These are phyloP conservation scores for Fusarium pseudocircinatum DNA, from an alignment of 2,329 filamentous ascomycete genomes.

Conservation along the genomic window DNA sequence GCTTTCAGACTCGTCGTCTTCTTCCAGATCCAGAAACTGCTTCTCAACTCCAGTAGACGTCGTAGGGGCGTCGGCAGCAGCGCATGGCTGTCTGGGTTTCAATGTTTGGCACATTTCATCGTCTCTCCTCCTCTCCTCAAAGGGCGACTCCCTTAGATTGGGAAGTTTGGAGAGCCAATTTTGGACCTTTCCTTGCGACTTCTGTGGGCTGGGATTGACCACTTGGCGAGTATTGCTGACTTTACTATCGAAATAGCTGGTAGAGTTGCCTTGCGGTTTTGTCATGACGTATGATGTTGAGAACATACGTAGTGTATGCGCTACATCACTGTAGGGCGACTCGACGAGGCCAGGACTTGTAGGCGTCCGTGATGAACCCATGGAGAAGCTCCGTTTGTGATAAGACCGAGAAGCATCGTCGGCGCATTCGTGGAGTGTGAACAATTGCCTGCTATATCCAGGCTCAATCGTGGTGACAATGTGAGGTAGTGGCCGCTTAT, in stretches of 20 bases:
- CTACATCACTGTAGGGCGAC: background rate
- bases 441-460: background rate
- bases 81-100: background rate
- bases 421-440: background rate
- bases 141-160: fast-evolving
- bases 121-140: fast-evolving
- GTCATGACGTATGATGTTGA: background rate
- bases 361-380: background rate
- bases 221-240: too few species aligned
- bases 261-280: background rate
- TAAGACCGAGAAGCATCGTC: background rate
- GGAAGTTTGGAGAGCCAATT: background rate
- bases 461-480: background rate
- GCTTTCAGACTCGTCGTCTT: background rate
- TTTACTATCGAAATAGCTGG: background rate
- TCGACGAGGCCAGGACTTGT: background rate
- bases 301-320: background rate
- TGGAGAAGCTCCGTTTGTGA: background rate
- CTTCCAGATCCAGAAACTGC: background rate
- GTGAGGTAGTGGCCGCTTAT: background rate
- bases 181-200: background rate
- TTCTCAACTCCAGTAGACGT: background rate
- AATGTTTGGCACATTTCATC: background rate
- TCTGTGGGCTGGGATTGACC: background rate
- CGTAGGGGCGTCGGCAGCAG: fast-evolving